Percentiles rank a stretch among this genome's conserved stretches.
Conservation (phyloP, 2,329 filamentous ascomycete species). For the Moelleriella libera region DNA sequence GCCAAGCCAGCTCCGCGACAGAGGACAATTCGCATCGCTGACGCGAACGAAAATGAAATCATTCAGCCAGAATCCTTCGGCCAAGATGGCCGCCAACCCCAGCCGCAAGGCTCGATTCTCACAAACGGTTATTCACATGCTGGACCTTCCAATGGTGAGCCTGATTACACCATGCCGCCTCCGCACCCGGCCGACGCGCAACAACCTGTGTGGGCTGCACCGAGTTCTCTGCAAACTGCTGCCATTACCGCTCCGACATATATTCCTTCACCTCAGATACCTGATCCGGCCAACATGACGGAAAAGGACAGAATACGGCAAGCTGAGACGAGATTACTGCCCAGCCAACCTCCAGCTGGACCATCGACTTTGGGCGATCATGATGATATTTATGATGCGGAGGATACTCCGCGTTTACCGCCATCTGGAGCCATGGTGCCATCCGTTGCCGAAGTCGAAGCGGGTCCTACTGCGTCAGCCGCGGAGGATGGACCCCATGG, state of each 20-base stretch:
- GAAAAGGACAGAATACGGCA: conserved; percentile 72
- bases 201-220: background rate
- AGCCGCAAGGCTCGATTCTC: conserved; percentile 11
- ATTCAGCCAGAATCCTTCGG: conserved; percentile 8
- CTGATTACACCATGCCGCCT: conserved; percentile 4
- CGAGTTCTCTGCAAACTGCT: conserved; percentile 3
- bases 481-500: conserved; percentile 25
- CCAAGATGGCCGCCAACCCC: conserved; percentile 2
- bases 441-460: conserved; percentile 5
- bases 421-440: conserved; percentile 5
- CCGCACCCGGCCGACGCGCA: conserved; percentile 6
- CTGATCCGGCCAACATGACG: conserved; percentile 47
- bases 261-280: conserved; percentile 45
- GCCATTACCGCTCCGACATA: conserved; percentile 26
- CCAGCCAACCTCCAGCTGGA: conserved; percentile 50
- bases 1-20: conserved; percentile 10
- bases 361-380: conserved; percentile 27
- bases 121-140: conserved; percentile 4
- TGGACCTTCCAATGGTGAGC: conserved; percentile 19
- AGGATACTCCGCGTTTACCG: conserved; percentile 19
- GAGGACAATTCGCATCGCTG: conserved; percentile 12
- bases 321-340: conserved; percentile 66
- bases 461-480: conserved; percentile 27
- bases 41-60: conserved; percentile 18
- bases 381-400: conserved; percentile 36